Base-by-base conservation (phyloP, 1,284 basidiomycete species). In the Boletus mariae region DNA sequence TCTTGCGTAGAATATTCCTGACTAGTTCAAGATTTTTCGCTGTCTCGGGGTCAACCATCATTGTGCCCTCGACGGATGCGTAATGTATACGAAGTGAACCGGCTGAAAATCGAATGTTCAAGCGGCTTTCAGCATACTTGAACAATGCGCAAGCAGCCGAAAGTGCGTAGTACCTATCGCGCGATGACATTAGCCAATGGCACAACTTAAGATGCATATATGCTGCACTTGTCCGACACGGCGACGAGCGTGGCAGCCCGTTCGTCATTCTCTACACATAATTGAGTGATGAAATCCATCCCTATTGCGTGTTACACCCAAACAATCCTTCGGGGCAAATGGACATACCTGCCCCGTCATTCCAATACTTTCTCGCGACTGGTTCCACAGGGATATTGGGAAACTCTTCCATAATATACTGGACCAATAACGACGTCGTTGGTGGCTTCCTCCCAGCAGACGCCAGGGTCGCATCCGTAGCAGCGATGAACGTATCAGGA, bases 31-130 rank as follows among this genome's bases (percentile, higher is more conserved):
- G 78, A 65, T 94, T 93, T 45, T 80, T 81, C 1, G 85, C 90
- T 0, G 89, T 92, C 53, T 94, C 93, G 0, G 84, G 79, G 65
- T 97, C 94, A 60, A 98, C 90, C 78, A 96, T 82, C 87, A 97
- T 91, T 0, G 92, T 94, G 0, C 93, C 93, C 69, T 84, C 89
- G 0, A 91, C 84, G 1, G 90, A 82, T 0, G 82, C 76, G 65
- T 90, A 96, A 12, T 80, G 77, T 56, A 98, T 93, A 29, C 83
- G 80, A n/a, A 98, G 73, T 9, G 90, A 92, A 10, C 74, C 75
- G 0, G 81, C 73, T 1, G 85, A 77, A 65, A 92, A 96, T 12
- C 81, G 79, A 0, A 80, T 80, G 56, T 88, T 88, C 48, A 87
- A 70, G 40, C 79, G 80, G 1, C 70, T 68, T 63, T 92, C 86